A percentile compares a stretch with the other conserved stretches of the same genome.
phyloP scores from a whole-genome alignment of 2,329 filamentous ascomycete species.

The Sclerotiophoma versabilis region DNA sequence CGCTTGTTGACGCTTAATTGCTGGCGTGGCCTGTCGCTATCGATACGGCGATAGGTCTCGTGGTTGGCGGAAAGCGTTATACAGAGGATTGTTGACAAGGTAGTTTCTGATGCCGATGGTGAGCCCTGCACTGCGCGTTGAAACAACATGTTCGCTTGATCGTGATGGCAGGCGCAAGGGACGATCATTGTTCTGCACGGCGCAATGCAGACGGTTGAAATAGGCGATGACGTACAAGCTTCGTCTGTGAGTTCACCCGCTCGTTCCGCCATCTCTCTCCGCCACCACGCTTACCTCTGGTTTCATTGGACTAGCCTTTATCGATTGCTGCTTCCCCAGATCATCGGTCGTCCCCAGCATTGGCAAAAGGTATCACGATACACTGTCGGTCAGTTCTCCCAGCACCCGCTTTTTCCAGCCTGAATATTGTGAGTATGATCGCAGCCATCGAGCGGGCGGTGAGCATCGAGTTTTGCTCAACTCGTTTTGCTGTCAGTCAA shows the following conservation, averaged over 20 bases:
- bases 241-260: slow-evolving; percentile 7
- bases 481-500: not conserved
- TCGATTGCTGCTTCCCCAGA: slow-evolving; percentile 11
- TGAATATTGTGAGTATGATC: not conserved
- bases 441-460: not conserved
- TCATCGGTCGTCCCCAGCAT: slow-evolving; percentile 6
- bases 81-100: not conserved
- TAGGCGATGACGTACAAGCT: slow-evolving; percentile 12
- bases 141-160: slow-evolving; percentile 8
- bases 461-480: not conserved
- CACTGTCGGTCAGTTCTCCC: not conserved
- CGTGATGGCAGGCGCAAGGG: slow-evolving; percentile 2
- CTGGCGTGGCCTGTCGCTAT: slow-evolving; percentile 16
- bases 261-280: slow-evolving; percentile 11
- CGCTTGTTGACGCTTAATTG: slow-evolving; percentile 16
- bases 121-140: slow-evolving; percentile 9
- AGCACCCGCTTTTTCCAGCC: not conserved
- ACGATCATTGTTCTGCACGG: slow-evolving; percentile 1
- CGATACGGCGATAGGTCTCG: slow-evolving; percentile 10
- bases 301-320: slow-evolving; percentile 8
- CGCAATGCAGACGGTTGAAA: not conserved
- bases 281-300: slow-evolving; percentile 8
- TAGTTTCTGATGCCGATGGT: slow-evolving; percentile 1
- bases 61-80: slow-evolving; percentile 8
- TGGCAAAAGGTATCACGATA: slow-evolving; percentile 2